phyloP scores from a whole-genome alignment of 176 grass and related monocot species.

The Oryza officinalis region DNA sequence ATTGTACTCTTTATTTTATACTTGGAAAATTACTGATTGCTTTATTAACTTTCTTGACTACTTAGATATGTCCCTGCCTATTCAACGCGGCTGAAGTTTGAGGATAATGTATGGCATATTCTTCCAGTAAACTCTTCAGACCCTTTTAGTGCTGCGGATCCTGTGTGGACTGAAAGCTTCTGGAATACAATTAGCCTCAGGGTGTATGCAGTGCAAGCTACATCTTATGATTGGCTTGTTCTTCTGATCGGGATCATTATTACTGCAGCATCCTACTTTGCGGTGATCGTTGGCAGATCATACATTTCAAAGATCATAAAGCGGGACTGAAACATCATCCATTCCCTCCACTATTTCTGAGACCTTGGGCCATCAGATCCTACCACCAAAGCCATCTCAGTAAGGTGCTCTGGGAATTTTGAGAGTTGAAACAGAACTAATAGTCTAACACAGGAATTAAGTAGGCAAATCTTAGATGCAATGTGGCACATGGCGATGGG shows the following conservation, averaged over 20 bases:
- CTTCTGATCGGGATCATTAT: conserved; percentile 54
- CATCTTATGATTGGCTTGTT: conserved; percentile 66
- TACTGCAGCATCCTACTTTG: conserved; percentile 62
- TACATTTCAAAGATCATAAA: conserved; percentile 73
- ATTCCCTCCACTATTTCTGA: conserved; percentile 14
- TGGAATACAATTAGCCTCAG: conserved; percentile 87
- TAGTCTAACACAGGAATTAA: not conserved
- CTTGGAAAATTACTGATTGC: conserved; percentile 23
- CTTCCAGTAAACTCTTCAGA: conserved; percentile 64
- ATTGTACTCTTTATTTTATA: not conserved
- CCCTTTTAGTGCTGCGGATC: conserved; percentile 59
- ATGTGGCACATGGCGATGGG: not conserved
- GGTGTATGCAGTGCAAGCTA: conserved; percentile 74
- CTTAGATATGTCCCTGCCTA: conserved; percentile 89
- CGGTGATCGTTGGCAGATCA: conserved; percentile 47
- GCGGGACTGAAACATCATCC: conserved; percentile 51
- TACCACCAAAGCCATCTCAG: not conserved
- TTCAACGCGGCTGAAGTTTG: conserved; percentile 78
- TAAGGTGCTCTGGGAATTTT: not conserved
- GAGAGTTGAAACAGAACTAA: not conserved
- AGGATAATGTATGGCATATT: conserved; percentile 67
- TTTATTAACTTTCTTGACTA: conserved; percentile 12
- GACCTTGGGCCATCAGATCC: not conserved
- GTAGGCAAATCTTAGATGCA: not conserved
- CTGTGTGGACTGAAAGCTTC: conserved; percentile 94